Evolutionary conservation across 331 rosid genomes (phyloP).

Genomic region (Ulmus americana): DNA sequence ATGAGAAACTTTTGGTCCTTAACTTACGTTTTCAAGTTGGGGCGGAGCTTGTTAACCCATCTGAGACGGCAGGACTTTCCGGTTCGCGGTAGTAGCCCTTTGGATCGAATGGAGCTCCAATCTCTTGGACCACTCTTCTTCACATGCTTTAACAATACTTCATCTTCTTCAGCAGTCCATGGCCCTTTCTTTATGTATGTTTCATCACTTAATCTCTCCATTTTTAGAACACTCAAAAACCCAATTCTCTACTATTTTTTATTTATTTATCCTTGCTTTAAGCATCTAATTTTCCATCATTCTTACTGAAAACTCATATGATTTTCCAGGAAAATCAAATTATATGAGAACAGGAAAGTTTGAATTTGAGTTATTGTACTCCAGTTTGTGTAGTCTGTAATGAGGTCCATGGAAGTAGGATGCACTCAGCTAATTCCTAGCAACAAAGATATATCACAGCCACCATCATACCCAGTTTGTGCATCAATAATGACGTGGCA

Average conservation of each 20-base stretch:
- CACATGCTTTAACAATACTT: constrained; percentile 24
- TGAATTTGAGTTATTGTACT: neutral
- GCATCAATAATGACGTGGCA: constrained; percentile 12
- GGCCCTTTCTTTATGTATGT: constrained; percentile 23
- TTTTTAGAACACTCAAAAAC: neutral
- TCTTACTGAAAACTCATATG: neutral
- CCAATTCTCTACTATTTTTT: neutral
- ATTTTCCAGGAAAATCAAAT: neutral
- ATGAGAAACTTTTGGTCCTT: neutral
- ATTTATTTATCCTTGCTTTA: neutral
- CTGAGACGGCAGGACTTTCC: constrained; percentile 36
- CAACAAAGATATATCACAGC: neutral
- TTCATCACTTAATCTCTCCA: constrained; percentile 21
- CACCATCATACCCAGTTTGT: neutral
- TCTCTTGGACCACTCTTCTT: constrained; percentile 24
- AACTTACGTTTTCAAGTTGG: constrained; percentile 29
- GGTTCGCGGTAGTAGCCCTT: constrained; percentile 25
- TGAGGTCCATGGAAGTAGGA: neutral
- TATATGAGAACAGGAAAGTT: neutral
- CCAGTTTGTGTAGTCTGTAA: neutral
- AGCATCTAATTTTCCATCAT: too few species aligned
- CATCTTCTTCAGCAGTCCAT: constrained; percentile 33
- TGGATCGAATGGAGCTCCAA: constrained; percentile 38
- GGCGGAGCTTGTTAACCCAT: constrained; percentile 32
- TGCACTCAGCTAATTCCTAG: neutral